Percentiles rank a stretch among this genome's conserved stretches.
phyloP scores from a whole-genome alignment of 148 eudicot genomes.

The Cornus florida region DNA sequence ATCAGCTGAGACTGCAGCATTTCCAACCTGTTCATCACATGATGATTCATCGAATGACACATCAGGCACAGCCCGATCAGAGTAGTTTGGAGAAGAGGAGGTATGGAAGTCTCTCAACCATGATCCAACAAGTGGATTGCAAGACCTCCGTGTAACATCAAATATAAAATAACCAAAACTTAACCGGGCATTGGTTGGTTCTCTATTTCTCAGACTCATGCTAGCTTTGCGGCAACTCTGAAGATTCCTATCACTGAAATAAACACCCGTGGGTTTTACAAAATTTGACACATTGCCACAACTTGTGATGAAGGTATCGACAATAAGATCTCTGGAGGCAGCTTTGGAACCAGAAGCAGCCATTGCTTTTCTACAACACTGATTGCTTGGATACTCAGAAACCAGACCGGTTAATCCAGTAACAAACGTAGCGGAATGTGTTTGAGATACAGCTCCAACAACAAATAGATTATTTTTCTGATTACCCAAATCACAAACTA shows the following conservation, averaged over 20 bases:
- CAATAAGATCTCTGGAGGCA: constrained; percentile 58
- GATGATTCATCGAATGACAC: constrained; percentile 29
- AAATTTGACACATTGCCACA: constrained; percentile 39
- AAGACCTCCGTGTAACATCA: constrained; percentile 23
- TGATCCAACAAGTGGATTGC: constrained; percentile 27
- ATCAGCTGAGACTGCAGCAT: constrained; percentile 31
- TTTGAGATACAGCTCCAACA: neutral
- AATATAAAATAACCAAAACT: constrained; percentile 15
- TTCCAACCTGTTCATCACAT: constrained; percentile 30
- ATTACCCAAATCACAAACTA: constrained; percentile 1
- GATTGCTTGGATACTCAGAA: constrained; percentile 14
- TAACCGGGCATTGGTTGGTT: constrained; percentile 8
- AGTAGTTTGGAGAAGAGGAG: constrained; percentile 37
- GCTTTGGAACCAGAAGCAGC: constrained; percentile 60
- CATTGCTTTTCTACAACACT: constrained; percentile 31
- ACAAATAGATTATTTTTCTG: neutral
- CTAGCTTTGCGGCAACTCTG: constrained; percentile 38
- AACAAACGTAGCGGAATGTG: constrained; percentile 7
- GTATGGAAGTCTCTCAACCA: constrained; percentile 16
- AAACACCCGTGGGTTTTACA: constrained; percentile 48
- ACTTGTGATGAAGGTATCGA: constrained; percentile 40
- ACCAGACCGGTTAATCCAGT: neutral
- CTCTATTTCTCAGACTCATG: constrained; percentile 49
- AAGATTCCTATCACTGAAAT: constrained; percentile 43
- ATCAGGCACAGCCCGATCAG: constrained; percentile 37